Conservation (phyloP, 2,329 filamentous ascomycete species). For the Rhynchosporium agropyri region DNA sequence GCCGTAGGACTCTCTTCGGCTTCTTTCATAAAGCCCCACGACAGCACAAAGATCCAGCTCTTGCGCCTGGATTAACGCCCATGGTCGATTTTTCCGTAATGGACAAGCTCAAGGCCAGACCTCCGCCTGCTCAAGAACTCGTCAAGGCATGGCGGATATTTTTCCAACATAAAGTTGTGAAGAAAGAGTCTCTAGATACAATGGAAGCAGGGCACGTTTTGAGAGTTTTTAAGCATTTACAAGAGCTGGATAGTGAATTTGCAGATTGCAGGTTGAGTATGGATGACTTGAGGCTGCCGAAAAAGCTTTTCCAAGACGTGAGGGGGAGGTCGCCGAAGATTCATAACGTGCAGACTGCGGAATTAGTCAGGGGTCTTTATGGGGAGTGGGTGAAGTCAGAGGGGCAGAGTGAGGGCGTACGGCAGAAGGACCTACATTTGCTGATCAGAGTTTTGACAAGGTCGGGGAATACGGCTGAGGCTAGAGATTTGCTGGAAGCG, state of each 20-base stretch:
- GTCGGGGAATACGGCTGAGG: conserved; percentile 36
- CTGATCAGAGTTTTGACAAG: conserved; percentile 30
- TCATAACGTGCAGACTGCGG: conserved; percentile 25
- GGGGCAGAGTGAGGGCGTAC: conserved; percentile 2
- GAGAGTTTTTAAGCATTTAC: conserved; percentile 63
- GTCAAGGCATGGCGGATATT: conserved; percentile 66
- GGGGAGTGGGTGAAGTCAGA: conserved; percentile 12
- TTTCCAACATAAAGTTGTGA: conserved; percentile 57
- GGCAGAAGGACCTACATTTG: neutral
- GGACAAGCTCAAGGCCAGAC: conserved; percentile 63
- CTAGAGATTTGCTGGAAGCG: conserved; percentile 30
- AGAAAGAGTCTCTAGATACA: conserved; percentile 58
- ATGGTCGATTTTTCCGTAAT: conserved; percentile 70
- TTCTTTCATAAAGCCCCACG: conserved; percentile 63
- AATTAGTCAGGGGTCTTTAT: conserved; percentile 36
- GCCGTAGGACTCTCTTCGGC: conserved; percentile 61
- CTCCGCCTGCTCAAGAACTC: conserved; percentile 65
- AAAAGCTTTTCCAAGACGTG: conserved; percentile 18
- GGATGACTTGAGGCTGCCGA: conserved; percentile 25
- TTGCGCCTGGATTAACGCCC: conserved; percentile 71
- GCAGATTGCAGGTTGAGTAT: conserved; percentile 27
- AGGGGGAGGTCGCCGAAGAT: conserved; percentile 34
- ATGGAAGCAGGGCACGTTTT: conserved; percentile 66
- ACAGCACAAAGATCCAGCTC: conserved; percentile 61
- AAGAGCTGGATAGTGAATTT: conserved; percentile 39